Conservation (phyloP, 2,329 filamentous ascomycete species). For the Ceratocystis cacaofunesta region DNA sequence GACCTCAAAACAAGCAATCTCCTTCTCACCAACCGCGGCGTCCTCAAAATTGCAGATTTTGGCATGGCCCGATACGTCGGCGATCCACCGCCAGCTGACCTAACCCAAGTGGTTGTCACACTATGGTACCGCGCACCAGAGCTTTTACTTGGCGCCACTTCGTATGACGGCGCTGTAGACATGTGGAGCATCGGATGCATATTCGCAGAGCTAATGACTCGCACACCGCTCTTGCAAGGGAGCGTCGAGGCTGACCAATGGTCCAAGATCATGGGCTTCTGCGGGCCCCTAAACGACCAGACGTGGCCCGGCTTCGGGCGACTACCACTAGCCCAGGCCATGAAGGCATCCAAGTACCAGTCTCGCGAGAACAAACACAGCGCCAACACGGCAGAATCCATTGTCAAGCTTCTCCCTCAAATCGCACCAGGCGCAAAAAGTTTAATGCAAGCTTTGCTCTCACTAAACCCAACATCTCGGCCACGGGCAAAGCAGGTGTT, state of each 20-base stretch:
- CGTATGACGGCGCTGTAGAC: conserved; percentile 66
- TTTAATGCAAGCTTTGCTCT: conserved; percentile 55
- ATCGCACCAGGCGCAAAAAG: conserved; percentile 59
- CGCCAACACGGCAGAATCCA: conserved; percentile 29
- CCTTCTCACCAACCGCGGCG: conserved; percentile 85
- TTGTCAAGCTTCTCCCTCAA: conserved; percentile 67
- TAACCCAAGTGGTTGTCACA: conserved; percentile 89
- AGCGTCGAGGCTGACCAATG: conserved; percentile 88
- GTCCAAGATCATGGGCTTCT: conserved; percentile 74
- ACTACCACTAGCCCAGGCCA: conserved; percentile 68
- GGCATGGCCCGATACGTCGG: conserved; percentile 90
- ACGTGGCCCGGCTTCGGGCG: conserved; percentile 77
- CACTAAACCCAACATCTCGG: conserved; percentile 56
- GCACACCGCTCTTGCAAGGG: conserved; percentile 71
- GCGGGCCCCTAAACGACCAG: conserved; percentile 69
- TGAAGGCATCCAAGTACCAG: conserved; percentile 47
- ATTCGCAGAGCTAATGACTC: conserved; percentile 76
- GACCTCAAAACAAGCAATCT: conserved; percentile 91
- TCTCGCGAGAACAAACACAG: conserved; percentile 24
- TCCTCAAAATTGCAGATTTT: conserved; percentile 93
- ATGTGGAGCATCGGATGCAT: conserved; percentile 97
- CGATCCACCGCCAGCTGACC: conserved; percentile 54
- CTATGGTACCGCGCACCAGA: conserved; percentile 94
- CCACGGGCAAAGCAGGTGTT: conserved; percentile 62
- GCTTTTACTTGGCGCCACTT: conserved; percentile 63